phyloP scores from a whole-genome alignment of 1,284 basidiomycete species.

The Melampsora larici-populina region DNA sequence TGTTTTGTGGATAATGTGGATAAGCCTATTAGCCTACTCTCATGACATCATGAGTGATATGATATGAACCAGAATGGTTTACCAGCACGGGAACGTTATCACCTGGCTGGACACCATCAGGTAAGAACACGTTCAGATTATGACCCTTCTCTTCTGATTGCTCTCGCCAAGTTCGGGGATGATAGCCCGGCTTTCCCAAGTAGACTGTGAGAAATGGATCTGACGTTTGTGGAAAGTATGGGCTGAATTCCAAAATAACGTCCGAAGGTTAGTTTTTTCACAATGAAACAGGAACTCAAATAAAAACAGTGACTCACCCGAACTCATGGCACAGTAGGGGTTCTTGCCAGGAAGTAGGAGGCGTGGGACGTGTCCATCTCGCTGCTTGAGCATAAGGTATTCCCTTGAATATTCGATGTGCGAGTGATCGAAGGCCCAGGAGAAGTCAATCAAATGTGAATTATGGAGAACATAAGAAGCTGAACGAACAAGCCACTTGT shows the following conservation, averaged over 20 bases:
- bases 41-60: no score
- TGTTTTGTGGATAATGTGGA: no score
- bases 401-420: constrained; percentile 26
- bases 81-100: constrained; percentile 32
- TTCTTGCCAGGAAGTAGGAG: constrained; percentile 22
- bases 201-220: no score
- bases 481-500: constrained; percentile 41
- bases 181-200: constrained; percentile 3
- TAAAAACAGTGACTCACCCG: constrained; percentile 40
- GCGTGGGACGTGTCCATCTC: constrained; percentile 27
- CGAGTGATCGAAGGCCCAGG: not conserved
- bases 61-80: no score
- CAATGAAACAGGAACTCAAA: no score
- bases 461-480: not conserved
- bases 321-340: constrained; percentile 30
- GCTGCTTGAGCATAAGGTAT: constrained; percentile 39
- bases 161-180: constrained; percentile 5
- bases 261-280: no score
- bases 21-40: no score
- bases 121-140: constrained; percentile 37
- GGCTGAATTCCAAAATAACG: constrained; percentile 21
- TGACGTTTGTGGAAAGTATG: constrained; percentile 40
- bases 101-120: not conserved
- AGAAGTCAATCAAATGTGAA: not conserved
- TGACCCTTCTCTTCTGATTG: constrained; percentile 34